phyloP scores from a whole-genome alignment of 2,329 filamentous ascomycete genomes.

The Fusarium longipes region DNA sequence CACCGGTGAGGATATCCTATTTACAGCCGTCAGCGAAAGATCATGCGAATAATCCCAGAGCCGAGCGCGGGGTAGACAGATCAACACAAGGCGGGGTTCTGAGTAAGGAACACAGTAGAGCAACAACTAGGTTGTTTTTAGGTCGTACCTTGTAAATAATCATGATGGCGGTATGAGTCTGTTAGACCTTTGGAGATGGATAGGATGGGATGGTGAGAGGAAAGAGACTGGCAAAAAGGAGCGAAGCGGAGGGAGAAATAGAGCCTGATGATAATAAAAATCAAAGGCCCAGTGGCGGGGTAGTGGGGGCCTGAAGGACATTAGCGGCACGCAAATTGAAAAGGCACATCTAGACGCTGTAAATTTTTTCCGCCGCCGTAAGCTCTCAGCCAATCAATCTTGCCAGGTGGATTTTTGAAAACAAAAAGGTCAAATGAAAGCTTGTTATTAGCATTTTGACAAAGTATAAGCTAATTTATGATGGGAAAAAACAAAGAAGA shows the following conservation, averaged over 20 bases:
- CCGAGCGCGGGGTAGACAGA: conserved; percentile 34
- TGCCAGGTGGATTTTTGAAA: conserved; percentile 2
- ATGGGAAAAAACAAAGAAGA: no score
- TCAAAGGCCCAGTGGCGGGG: conserved; percentile 44
- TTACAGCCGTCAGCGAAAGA: conserved; percentile 47
- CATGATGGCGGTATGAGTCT: conserved; percentile 68
- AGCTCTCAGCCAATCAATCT: conserved; percentile 2
- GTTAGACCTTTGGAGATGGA: conserved; percentile 24
- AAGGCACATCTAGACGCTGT: conserved; percentile 13
- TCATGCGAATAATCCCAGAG: conserved; percentile 29
- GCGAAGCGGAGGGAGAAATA: conserved; percentile 32
- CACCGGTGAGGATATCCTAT: conserved; percentile 87
- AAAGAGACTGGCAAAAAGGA: conserved; percentile 35
- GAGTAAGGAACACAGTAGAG: neutral
- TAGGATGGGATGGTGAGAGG: conserved; percentile 21
- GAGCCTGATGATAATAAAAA: conserved; percentile 46
- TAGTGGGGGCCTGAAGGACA: conserved; percentile 37
- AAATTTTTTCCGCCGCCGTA: conserved; percentile 20
- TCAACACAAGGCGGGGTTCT: conserved; percentile 16
- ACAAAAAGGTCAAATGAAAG: neutral
- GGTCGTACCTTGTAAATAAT: conserved; percentile 74
- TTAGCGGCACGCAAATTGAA: conserved; percentile 29
- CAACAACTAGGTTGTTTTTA: conserved; percentile 31
- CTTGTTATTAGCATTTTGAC: neutral
- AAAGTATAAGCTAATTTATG: neutral